A percentile compares a stretch with the other conserved stretches of the same genome.
Conservation (phyloP, 495 filamentous ascomycete species). For the Lasiosphaeria hispida region DNA sequence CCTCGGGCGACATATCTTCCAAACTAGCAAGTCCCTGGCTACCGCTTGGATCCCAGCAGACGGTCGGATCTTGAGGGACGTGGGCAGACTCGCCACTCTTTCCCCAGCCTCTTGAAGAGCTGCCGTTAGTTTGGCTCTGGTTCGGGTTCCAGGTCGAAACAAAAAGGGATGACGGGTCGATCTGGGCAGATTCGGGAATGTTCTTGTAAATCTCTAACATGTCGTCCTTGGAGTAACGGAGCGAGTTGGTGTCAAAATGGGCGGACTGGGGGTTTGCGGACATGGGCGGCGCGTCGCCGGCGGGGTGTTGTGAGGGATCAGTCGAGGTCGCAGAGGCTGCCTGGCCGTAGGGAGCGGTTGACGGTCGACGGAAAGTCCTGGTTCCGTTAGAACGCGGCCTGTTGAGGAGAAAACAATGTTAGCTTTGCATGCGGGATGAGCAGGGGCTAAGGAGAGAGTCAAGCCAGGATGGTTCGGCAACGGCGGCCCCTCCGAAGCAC, state of each 20-base stretch:
- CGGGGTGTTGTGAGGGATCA: slow-evolving; percentile 20
- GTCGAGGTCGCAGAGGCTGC: slow-evolving; percentile 19
- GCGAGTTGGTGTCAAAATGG: slow-evolving; percentile 43
- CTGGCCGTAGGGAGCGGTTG: slow-evolving; percentile 52
- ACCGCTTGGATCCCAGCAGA: slow-evolving; percentile 88
- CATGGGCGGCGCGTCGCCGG: slow-evolving; percentile 13
- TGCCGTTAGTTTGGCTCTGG: slow-evolving; percentile 58
- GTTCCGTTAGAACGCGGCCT: slow-evolving; percentile 66
- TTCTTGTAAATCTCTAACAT: slow-evolving; percentile 71
- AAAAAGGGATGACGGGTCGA: slow-evolving; percentile 66
- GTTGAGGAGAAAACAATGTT: slow-evolving; percentile 43
- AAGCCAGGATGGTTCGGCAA: not conserved
- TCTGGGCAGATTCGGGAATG: slow-evolving; percentile 54
- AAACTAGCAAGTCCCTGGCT: slow-evolving; percentile 69
- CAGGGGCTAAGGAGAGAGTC: not conserved
- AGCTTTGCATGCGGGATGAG: slow-evolving; percentile 1
- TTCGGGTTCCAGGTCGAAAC: slow-evolving; percentile 74
- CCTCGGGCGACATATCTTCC: slow-evolving; percentile 74
- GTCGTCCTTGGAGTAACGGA: slow-evolving; percentile 76
- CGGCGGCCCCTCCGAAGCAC: no score
- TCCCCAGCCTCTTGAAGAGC: slow-evolving; percentile 68
- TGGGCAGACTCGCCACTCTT: slow-evolving; percentile 68
- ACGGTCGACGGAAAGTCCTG: slow-evolving; percentile 81
- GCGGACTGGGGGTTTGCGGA: slow-evolving; percentile 24
- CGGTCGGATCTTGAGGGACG: slow-evolving; percentile 51